These are phyloP conservation scores for Penicillium canariense DNA, from an alignment of 495 filamentous ascomycete species.

Conservation along the genomic window DNA sequence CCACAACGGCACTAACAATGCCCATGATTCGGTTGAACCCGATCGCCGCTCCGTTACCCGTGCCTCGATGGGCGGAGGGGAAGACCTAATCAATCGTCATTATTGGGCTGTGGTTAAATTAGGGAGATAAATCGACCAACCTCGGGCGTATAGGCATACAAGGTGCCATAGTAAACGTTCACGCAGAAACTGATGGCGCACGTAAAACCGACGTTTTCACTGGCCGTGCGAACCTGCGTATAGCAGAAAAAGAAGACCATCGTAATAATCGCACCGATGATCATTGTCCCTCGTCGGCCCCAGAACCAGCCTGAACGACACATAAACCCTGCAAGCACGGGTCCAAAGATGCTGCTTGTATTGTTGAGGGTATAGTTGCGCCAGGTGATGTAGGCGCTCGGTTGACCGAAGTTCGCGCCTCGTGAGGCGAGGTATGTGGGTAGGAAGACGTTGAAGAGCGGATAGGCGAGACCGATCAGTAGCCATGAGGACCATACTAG, in stretches of 20 bases:
- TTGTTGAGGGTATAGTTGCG: conserved; percentile 66
- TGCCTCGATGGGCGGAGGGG: too few species aligned
- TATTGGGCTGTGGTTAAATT: too few species aligned
- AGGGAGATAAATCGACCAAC: too few species aligned
- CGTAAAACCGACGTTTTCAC: background rate
- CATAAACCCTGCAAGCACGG: conserved; percentile 60
- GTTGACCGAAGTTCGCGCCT: conserved; percentile 6
- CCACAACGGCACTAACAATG: too few species aligned
- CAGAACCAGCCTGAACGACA: conserved; percentile 50
- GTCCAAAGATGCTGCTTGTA: conserved; percentile 58
- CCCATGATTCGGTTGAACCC: too few species aligned
- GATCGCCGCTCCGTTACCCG: too few species aligned
- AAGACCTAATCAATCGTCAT: too few species aligned
- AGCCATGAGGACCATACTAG: conserved; percentile 62
- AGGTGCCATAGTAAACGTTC: conserved; percentile 64
- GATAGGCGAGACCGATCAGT: conserved; percentile 64
- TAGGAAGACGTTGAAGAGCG: conserved; percentile 64
- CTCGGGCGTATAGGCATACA: conserved; percentile 56
- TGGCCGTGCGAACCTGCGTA: conserved; percentile 28
- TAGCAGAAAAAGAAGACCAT: conserved; percentile 62
- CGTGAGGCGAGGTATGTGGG: conserved; percentile 41
- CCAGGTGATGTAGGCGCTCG: conserved; percentile 54
- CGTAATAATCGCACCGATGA: conserved; percentile 54
- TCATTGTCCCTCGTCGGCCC: conserved; percentile 62
- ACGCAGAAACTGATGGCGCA: conserved; percentile 50